phyloP scores from a whole-genome alignment of 495 filamentous ascomycete genomes.

The Penicillium argentinense region DNA sequence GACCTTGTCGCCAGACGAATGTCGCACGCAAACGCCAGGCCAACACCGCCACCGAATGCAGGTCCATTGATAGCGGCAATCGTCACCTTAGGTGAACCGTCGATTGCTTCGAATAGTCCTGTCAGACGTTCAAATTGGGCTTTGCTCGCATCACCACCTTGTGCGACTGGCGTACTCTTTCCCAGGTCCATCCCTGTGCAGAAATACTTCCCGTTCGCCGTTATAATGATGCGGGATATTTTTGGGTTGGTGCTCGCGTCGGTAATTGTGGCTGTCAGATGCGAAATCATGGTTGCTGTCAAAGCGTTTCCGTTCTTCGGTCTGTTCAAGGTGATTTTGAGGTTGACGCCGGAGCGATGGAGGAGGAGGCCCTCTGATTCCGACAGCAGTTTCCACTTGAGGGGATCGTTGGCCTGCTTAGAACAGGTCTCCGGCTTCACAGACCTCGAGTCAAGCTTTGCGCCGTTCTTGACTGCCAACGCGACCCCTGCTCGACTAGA shows the following conservation, averaged over 20 bases:
- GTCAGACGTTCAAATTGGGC: conserved; percentile 23
- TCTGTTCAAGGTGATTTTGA: conserved; percentile 34
- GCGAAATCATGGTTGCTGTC: conserved; percentile 28
- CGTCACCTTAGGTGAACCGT: conserved; percentile 35
- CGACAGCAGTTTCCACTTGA: conserved; percentile 14
- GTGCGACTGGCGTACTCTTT: conserved; percentile 20
- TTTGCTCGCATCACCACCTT: conserved; percentile 12
- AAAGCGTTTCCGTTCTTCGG: conserved; percentile 37
- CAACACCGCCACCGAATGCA: conserved; percentile 40
- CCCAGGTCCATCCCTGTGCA: conserved; percentile 43
- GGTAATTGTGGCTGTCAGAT: conserved; percentile 22
- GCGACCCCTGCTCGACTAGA: conserved; percentile 35
- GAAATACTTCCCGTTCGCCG: conserved; percentile 36
- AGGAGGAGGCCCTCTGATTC: conserved; percentile 16
- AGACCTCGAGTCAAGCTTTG: not conserved
- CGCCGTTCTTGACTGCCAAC: conserved; percentile 14
- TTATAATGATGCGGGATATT: conserved; percentile 34
- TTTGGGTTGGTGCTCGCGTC: conserved; percentile 16
- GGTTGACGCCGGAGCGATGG: conserved; percentile 23
- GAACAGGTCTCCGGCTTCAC: not conserved
- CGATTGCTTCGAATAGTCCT: conserved; percentile 29
- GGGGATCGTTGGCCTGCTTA: too few species aligned
- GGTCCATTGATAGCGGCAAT: conserved; percentile 38
- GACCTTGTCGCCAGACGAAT: conserved; percentile 21
- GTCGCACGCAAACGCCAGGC: conserved; percentile 38